Evolutionary conservation across 108 stramenopile genomes (phyloP).

Genomic region (Fistulifera pelliculosa): DNA sequence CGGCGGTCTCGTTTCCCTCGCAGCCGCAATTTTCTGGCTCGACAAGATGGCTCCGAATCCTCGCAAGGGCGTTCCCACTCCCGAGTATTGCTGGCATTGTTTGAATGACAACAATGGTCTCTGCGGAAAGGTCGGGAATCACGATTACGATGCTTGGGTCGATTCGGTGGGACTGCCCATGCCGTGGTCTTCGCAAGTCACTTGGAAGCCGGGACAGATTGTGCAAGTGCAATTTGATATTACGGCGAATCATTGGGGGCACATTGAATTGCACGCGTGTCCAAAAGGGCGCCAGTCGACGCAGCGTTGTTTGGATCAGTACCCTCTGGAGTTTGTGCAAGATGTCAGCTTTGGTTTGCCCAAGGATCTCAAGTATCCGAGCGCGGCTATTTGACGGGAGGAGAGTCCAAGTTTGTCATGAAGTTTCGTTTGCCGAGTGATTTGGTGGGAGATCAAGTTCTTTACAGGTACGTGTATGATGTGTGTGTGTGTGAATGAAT

Average conservation of each 20-base stretch:
- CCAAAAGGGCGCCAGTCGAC: conserved; percentile 13
- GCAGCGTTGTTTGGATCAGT: conserved; percentile 44
- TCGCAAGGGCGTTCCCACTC: background rate
- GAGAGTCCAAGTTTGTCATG: too few species aligned
- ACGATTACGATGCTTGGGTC: conserved; percentile 26
- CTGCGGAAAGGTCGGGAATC: conserved; percentile 19
- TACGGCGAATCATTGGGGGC: conserved; percentile 41
- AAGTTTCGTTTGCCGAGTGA: too few species aligned
- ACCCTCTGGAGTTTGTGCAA: conserved; percentile 37
- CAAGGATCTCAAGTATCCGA: conserved; percentile 31
- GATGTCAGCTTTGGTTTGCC: conserved; percentile 29
- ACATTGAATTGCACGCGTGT: conserved; percentile 36
- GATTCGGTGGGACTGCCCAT: conserved; percentile 22
- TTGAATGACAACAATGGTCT: conserved; percentile 11
- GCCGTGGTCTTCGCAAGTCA: conserved; percentile 24
- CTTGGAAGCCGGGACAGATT: conserved; percentile 21
- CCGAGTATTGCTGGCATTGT: conserved; percentile 9
- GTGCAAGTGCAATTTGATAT: conserved; percentile 29
- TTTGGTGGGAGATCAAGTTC: too few species aligned
- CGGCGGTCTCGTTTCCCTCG: conserved; percentile 30
- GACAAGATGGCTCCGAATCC: conserved; percentile 13
- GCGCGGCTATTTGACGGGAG: conserved; percentile 37
- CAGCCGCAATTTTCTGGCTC: conserved; percentile 25
- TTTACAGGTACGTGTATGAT: too few species aligned
- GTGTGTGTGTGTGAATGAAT: too few species aligned